phyloP scores from a whole-genome alignment of 257 asterid genomes.

The Gardenia jasminoides region DNA sequence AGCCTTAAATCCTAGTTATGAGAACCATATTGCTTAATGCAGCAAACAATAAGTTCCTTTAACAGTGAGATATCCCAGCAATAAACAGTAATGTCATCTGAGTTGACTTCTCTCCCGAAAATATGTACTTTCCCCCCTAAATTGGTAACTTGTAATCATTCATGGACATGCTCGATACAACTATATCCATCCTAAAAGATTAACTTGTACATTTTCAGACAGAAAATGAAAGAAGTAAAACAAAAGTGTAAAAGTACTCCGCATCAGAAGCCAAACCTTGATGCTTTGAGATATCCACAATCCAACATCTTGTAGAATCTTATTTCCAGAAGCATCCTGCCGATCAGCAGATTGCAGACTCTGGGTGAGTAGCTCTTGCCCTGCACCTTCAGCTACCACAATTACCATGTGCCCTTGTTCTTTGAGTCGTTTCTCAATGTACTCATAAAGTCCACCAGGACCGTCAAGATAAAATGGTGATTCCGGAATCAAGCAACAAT shows the following conservation, averaged over 20 bases:
- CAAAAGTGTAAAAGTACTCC: not conserved
- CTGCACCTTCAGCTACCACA: conserved; percentile 96
- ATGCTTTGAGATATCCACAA: conserved; percentile 80
- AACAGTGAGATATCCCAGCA: not conserved
- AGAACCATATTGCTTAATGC: too few relatives aligned
- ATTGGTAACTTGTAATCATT: not conserved
- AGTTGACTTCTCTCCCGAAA: not conserved
- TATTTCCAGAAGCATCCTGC: conserved; percentile 83
- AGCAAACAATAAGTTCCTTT: not conserved
- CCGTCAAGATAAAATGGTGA: conserved; percentile 90
- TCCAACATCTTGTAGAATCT: conserved; percentile 78
- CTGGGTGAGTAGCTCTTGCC: conserved; percentile 74
- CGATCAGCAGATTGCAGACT: conserved; percentile 39
- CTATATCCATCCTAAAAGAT: not conserved
- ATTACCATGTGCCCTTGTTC: conserved; percentile 93
- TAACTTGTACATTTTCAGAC: not conserved
- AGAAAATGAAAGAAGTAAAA: not conserved
- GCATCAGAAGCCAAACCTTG: conserved; percentile 44
- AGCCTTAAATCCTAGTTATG: not conserved
- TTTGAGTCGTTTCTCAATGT: conserved; percentile 63
- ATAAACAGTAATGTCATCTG: not conserved
- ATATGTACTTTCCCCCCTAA: not conserved
- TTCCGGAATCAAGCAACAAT: conserved; percentile 94
- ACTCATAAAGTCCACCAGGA: conserved; percentile 76
- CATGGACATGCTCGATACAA: not conserved